phyloP scores from a whole-genome alignment of 208 protist genomes.

The Trichomonas tenax region DNA sequence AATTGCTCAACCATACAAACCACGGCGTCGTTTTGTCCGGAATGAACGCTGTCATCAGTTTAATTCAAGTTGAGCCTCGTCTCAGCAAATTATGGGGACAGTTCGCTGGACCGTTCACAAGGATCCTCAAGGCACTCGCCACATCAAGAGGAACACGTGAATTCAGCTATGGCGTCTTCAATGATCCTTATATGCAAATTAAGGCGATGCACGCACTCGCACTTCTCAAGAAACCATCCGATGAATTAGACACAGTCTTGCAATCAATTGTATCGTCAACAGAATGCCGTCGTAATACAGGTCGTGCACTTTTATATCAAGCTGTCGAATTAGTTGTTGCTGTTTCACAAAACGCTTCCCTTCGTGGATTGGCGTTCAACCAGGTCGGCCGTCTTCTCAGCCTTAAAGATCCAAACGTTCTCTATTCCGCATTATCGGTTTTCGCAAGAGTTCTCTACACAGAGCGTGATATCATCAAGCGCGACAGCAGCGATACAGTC shows the following conservation, averaged over 20 bases:
- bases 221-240: neutral
- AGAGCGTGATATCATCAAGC: neutral
- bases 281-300: neutral
- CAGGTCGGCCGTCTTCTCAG: neutral
- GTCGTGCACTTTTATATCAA: neutral
- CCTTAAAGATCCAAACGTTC: neutral
- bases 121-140: neutral
- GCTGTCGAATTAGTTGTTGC: neutral
- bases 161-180: neutral
- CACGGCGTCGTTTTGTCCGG: neutral
- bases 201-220: neutral
- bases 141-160: neutral
- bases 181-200: neutral
- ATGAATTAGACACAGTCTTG: neutral
- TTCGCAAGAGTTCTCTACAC: neutral
- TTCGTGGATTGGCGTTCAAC: neutral
- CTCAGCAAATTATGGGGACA: neutral
- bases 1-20: neutral
- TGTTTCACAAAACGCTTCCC: neutral
- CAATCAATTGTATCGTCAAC: neutral
- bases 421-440: neutral
- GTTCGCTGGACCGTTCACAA: neutral
- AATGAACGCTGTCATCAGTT: neutral
- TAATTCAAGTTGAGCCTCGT: neutral
- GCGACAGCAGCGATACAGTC: neutral